These are phyloP conservation scores for Butyriboletus appendiculatus DNA, from an alignment of 1,284 basidiomycete genomes.

Conservation along the genomic window DNA sequence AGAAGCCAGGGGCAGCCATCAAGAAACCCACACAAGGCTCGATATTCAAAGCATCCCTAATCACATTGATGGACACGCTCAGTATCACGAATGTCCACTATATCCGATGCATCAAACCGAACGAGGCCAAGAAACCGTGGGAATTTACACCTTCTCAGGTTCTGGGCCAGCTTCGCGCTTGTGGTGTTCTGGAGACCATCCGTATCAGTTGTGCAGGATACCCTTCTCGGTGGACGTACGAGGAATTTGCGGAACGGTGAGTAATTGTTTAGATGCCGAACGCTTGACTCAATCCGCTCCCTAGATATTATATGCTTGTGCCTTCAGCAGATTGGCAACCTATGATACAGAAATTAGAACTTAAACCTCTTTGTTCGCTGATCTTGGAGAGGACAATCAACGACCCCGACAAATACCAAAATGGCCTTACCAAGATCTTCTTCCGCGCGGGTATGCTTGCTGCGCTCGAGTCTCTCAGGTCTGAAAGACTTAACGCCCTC, in stretches of 20 bases:
- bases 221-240: slow-evolving; percentile 98
- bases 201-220: slow-evolving; percentile 99
- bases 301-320: slow-evolving; percentile 96
- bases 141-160: slow-evolving; percentile 97
- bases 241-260: slow-evolving; percentile 98
- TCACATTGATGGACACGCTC: slow-evolving; percentile 96
- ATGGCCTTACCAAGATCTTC: slow-evolving; percentile 97
- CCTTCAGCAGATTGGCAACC: slow-evolving; percentile 84
- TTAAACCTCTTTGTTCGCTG: slow-evolving; percentile 80
- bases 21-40: slow-evolving; percentile 97
- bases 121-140: slow-evolving; percentile 96
- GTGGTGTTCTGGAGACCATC: slow-evolving; percentile 99
- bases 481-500: slow-evolving; percentile 85
- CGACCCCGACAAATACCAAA: slow-evolving; percentile 96
- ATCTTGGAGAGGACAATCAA: slow-evolving; percentile 88
- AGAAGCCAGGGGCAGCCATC: slow-evolving; percentile 65
- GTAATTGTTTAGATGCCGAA: slow-evolving; percentile 25
- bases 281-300: slow-evolving; percentile 15
- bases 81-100: slow-evolving; percentile 99
- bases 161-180: slow-evolving; percentile 92
- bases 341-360: slow-evolving; percentile 79
- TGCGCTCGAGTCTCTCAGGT: slow-evolving; percentile 90
- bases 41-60: slow-evolving; percentile 96
- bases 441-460: slow-evolving; percentile 99
- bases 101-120: slow-evolving; percentile 99